These are phyloP conservation scores for Paracorniculantispora psalliotae DNA, from an alignment of 2,329 filamentous ascomycete genomes.

Conservation along the genomic window DNA sequence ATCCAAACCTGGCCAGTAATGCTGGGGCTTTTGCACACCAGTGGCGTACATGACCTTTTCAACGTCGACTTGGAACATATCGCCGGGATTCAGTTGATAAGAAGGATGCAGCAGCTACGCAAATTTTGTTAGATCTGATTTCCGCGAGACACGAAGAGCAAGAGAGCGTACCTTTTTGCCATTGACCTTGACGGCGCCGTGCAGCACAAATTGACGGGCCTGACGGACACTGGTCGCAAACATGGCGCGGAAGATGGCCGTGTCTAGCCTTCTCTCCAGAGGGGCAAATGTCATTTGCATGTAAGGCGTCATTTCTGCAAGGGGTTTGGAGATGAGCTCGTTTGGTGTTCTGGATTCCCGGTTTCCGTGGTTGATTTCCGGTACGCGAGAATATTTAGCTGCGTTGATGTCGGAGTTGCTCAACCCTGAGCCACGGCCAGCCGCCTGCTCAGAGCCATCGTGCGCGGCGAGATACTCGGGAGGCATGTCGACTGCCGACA, in stretches of 20 bases:
- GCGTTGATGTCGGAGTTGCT: constrained; percentile 28
- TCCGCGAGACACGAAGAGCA: too few species aligned
- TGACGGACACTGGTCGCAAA: constrained; percentile 93
- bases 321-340: constrained; percentile 28
- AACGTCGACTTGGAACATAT: constrained; percentile 94
- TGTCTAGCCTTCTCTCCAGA: constrained; percentile 83
- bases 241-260: constrained; percentile 87
- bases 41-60: constrained; percentile 86
- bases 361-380: constrained; percentile 20
- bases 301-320: constrained; percentile 64
- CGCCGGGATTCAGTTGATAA: constrained; percentile 92
- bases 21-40: constrained; percentile 60
- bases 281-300: constrained; percentile 96
- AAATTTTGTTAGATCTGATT: not conserved
- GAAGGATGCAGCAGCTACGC: constrained; percentile 81
- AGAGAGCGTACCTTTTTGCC: constrained; percentile 73
- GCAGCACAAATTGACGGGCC: constrained; percentile 88
- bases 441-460: constrained; percentile 79
- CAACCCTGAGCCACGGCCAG: constrained; percentile 75
- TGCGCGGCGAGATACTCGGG: constrained; percentile 69
- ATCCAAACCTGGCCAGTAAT: constrained; percentile 21
- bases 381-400: constrained; percentile 29
- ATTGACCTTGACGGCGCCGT: constrained; percentile 92
- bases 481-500: constrained; percentile 81
- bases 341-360: constrained; percentile 32